A percentile compares a stretch with the other conserved stretches of the same genome.
Evolutionary conservation across 805 yeast genomes (phyloP).

Genomic region (Lachancea lanzarotensis): DNA sequence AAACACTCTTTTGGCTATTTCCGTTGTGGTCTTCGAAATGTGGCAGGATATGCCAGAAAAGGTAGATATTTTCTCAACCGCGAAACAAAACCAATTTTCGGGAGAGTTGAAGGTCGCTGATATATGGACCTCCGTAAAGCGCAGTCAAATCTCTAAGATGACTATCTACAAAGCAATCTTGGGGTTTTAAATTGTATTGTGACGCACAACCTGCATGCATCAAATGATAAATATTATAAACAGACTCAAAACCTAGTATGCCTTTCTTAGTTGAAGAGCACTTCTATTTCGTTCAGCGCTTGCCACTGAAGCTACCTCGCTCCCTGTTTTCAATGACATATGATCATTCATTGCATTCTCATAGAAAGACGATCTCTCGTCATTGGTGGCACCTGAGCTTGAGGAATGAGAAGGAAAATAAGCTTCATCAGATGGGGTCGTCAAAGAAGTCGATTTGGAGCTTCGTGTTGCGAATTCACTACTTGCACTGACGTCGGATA

Average conservation of each 20-base stretch:
- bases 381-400: background rate
- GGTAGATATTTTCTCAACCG: slow-evolving; percentile 30
- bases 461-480: background rate
- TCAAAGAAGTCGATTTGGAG: background rate
- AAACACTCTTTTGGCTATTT: slow-evolving; percentile 38
- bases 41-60: slow-evolving; percentile 24
- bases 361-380: background rate
- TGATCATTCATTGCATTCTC: background rate
- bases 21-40: slow-evolving; percentile 32
- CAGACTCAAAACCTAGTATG: background rate
- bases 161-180: slow-evolving; percentile 11
- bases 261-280: background rate
- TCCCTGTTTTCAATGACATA: background rate
- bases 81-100: slow-evolving; percentile 30
- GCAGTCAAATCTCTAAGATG: slow-evolving; percentile 10
- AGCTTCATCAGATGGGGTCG: slow-evolving; percentile 6
- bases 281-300: background rate
- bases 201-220: background rate
- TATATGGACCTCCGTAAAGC: slow-evolving; percentile 18
- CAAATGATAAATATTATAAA: background rate
- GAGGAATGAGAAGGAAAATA: slow-evolving; percentile 5
- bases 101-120: slow-evolving; percentile 22
- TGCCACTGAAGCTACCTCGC: background rate
- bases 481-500: background rate
- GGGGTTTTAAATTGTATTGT: slow-evolving; percentile 8